Conservation (phyloP, 495 filamentous ascomycete species). For the Xylaria bambusicola region DNA sequence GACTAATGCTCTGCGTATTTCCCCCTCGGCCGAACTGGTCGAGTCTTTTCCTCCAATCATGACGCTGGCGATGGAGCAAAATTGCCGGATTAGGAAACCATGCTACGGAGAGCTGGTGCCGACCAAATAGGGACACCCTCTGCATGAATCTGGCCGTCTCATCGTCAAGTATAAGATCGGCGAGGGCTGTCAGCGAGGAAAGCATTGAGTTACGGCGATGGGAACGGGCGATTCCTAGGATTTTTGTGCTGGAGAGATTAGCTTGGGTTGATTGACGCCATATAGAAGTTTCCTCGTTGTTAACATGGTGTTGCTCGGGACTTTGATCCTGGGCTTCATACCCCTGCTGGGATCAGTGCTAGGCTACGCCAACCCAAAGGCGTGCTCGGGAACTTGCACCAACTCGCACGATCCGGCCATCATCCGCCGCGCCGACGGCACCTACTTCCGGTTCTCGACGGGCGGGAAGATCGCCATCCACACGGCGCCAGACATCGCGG, state of each 20-base stretch:
- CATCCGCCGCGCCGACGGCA: constrained; percentile 64
- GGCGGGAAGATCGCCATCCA: constrained; percentile 61
- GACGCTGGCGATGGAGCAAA: background rate
- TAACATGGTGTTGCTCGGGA: constrained; percentile 2
- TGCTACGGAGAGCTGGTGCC: background rate
- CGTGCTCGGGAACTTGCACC: constrained; percentile 62
- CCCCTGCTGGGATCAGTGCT: constrained; percentile 16
- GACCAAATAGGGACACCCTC: constrained; percentile 1
- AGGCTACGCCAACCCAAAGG: constrained; percentile 52
- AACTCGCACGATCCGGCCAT: constrained; percentile 67
- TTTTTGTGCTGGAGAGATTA: too few species aligned
- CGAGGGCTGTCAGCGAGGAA: background rate
- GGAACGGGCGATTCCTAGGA: too few species aligned
- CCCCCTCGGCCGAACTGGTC: constrained; percentile 1
- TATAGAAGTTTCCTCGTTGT: too few species aligned
- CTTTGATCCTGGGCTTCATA: constrained; percentile 9
- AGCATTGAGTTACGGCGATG: too few species aligned
- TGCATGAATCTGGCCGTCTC: background rate
- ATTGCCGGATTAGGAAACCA: constrained; percentile 6
- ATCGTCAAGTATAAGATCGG: constrained; percentile 3
- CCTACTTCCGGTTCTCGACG: constrained; percentile 74
- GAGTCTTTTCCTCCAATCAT: constrained; percentile 11
- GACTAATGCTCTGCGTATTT: background rate
- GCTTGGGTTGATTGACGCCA: too few species aligned
- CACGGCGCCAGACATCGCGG: constrained; percentile 57